Evolutionary conservation across 164 flowering plant genomes (phyloP).

Genomic region (Magnolia sinica): DNA sequence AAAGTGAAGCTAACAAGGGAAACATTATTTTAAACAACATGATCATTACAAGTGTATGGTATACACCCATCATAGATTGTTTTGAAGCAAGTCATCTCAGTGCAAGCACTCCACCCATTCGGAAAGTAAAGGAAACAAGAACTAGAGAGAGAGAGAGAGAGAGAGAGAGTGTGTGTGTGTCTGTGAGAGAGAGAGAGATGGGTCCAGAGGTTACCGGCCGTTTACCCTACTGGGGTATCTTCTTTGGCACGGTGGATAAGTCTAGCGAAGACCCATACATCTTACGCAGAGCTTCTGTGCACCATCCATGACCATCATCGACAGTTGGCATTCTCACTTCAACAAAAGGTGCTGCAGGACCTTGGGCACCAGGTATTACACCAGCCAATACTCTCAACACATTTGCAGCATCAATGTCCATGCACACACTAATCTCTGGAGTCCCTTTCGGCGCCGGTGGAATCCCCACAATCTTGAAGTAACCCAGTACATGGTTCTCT

Average conservation of each 20-base stretch:
- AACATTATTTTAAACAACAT: too few species aligned
- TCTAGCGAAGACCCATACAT: slow-evolving; percentile 58
- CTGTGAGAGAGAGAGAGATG: too few species aligned
- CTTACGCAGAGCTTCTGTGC: slow-evolving; percentile 62
- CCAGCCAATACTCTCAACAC: slow-evolving; percentile 72
- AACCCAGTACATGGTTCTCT: slow-evolving; percentile 74
- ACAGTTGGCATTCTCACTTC: slow-evolving; percentile 89
- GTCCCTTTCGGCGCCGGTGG: slow-evolving; percentile 76
- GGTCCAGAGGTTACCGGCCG: too few species aligned
- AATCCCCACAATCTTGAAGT: slow-evolving; percentile 71
- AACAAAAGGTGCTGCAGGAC: slow-evolving; percentile 48
- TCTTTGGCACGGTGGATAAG: slow-evolving; percentile 47
- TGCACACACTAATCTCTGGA: slow-evolving; percentile 72
- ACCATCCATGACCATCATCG: slow-evolving; percentile 98
- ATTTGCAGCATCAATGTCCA: slow-evolving; percentile 86
- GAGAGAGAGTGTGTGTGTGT: too few species aligned
- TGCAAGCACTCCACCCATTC: too few species aligned
- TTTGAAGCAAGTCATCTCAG: too few species aligned
- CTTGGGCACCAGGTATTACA: slow-evolving; percentile 42
- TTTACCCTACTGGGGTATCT: slow-evolving; percentile 19
- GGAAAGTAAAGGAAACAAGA: too few species aligned
- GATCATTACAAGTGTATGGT: too few species aligned
- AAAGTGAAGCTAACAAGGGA: too few species aligned
- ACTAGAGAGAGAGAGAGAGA: too few species aligned
- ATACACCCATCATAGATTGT: too few species aligned